A percentile compares a stretch with the other conserved stretches of the same genome.
These are phyloP conservation scores for Mucor circinelloides DNA, from an alignment of 371 early-diverging fungal genomes.

Conservation along the genomic window DNA sequence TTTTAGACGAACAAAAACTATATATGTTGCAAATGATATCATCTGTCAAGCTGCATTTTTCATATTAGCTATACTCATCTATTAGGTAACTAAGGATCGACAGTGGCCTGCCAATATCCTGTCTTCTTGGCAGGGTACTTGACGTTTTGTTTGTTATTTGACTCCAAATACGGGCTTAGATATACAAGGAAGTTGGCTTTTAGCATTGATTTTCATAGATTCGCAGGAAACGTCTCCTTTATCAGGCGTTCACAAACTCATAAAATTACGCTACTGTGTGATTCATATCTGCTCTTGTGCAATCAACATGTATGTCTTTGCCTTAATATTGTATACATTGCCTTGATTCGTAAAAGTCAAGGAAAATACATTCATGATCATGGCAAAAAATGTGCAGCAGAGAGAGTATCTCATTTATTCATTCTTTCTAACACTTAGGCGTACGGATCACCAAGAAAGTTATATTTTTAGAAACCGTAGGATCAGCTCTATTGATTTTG, in stretches of 20 bases:
- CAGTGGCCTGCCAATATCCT: neutral
- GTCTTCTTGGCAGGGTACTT: neutral
- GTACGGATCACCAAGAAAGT: neutral
- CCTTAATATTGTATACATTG: too few species aligned
- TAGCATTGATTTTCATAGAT: neutral
- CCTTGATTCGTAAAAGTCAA: too few species aligned
- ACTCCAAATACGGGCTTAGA: neutral
- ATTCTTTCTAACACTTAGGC: too few species aligned
- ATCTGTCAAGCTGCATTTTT: neutral
- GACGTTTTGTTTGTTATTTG: neutral
- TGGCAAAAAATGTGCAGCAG: too few species aligned
- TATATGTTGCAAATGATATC: neutral
- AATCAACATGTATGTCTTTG: too few species aligned
- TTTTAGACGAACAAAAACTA: constrained; percentile 1
- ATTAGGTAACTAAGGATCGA: neutral
- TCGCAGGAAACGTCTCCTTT: neutral
- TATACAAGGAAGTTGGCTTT: neutral
- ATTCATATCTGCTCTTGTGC: too few species aligned
- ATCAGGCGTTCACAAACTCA: neutral
- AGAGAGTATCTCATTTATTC: too few species aligned
- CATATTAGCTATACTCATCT: too few species aligned
- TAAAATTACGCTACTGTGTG: too few species aligned
- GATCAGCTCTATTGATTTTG: neutral
- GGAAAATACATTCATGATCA: too few species aligned
- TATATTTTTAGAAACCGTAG: neutral